Evolutionary conservation across 495 filamentous ascomycete genomes (phyloP), one percentile per base, ranked within the genome.

Genomic region (Thermothielavioides terrestris): DNA sequence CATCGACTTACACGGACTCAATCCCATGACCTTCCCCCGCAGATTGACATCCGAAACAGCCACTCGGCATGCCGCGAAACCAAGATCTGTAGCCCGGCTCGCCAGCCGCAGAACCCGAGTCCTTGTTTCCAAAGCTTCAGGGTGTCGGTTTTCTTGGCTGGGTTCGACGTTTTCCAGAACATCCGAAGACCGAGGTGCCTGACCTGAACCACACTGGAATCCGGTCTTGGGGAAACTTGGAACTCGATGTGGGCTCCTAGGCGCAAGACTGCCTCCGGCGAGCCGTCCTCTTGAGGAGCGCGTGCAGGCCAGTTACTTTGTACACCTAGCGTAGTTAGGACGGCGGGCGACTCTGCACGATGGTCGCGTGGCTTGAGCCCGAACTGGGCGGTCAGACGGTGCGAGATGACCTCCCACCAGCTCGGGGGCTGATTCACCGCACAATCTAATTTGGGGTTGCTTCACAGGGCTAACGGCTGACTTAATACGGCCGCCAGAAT

Each of bases 21-120:
- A 18, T 48, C 45, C 32, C 45, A 48, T 48, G 45, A 48, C 45
- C 45, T 27, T 38, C 34, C 35, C 30, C 45, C 22, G 25, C 22
- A 30, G 12, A 30, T 42, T 42, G 37, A 4, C 37, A 40, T 22
- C 37, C n/a, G 14, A 15, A 25, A 1, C 39, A 27, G 22, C 39
- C 22, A 5, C 11, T 15, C 39, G 39, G 44, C 31, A 44, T 34
- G 10, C 17, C 7, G 27, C 27, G 11, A 28, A 34, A 34, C 31
- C 31, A 34, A 34, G n/a, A 34, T 34, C 11, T 11, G 31, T 11
- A 14, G 7, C 4, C 9, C n/a, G 31, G 31, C 31, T 34, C 31
- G 11, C 31, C n/a, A n/a, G n/a, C n/a, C n/a, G n/a, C n/a, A n/a
- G n/a, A n/a, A n/a, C n/a, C n/a, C 31, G 31, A 34, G 31, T 14